Base-by-base conservation (phyloP, 2,329 filamentous ascomycete species). In the Aaosphaeria pasadenensis region DNA sequence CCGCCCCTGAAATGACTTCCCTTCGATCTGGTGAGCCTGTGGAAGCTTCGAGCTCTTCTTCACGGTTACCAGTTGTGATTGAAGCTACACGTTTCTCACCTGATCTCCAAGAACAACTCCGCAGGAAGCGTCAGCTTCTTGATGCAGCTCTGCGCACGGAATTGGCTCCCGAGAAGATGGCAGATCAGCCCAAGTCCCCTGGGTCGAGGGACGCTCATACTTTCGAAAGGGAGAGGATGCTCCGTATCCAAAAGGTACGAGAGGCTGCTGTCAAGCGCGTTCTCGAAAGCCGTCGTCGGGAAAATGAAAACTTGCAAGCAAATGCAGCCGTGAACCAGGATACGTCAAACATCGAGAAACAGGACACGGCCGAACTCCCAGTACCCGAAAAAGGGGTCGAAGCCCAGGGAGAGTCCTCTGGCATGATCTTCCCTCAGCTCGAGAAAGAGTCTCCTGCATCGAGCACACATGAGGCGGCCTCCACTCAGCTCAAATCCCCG, bases 381-480 rank as follows among this genome's bases (percentile, higher is more conserved):
- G 62, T 63, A 1, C 68, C 74, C 52, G 66, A 71, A 46, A 66
- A 63, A 53, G 40, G 51, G 33, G 36, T 44, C 7, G 46, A 52
- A 33, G 42, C 47, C 24, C 49, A 56, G 38, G 45, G 57, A 13
- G 53, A 63, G 39, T 49, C 53, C 3, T 68, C 64, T 72, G 84
- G 85, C 61, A 96, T 97, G 91, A 91, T 97, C 66, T 97, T 97
- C 81, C 94, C 94, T 51, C 95, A 88, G 71, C 81, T 97, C 36
- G 91, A 96, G 60, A 96, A 95, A 75, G 94, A 97, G 73, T 95
- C 91, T 7, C 90, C 91, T 2, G 78, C 83, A 41, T 80, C 86
- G 17, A 95, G 90, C 74, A 81, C 88, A n/a, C 85, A 95, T 60
- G 78, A 89, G 66, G 77, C 80, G 60, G 39, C 59, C 40, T 39